Percentiles rank a stretch among this genome's conserved stretches.
phyloP scores from a whole-genome alignment of 1,139 yeast genomes.

The Pichia kudriavzevii region DNA sequence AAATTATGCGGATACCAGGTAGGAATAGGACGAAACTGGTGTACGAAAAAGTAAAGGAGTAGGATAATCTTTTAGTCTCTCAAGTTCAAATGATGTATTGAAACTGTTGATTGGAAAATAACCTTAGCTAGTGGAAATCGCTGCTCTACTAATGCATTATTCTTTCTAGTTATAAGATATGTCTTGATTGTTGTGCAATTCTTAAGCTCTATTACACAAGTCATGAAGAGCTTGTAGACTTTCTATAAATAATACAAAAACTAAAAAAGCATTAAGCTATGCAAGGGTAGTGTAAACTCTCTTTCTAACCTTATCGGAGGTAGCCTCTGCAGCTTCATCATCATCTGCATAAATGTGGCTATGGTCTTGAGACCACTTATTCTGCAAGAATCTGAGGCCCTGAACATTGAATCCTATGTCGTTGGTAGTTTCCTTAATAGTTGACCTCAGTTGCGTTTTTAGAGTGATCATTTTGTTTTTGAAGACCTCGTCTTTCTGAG shows the following conservation, averaged over 20 bases:
- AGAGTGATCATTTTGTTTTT: constrained; percentile 54
- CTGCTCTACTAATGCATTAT: too few species aligned
- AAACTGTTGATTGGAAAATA: too few species aligned
- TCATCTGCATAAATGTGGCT: constrained; percentile 69
- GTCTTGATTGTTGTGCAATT: too few species aligned
- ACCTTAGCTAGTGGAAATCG: too few species aligned
- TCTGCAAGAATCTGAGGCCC: constrained; percentile 66
- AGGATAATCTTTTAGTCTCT: too few species aligned
- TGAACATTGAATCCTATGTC: constrained; percentile 83
- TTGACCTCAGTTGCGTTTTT: constrained; percentile 46
- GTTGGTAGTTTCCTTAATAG: constrained; percentile 44
- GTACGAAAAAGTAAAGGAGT: constrained; percentile 29
- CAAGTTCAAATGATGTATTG: too few species aligned
- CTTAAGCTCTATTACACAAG: too few species aligned
- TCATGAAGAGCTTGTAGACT: too few species aligned
- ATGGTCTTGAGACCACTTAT: constrained; percentile 76
- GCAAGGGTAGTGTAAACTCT: constrained; percentile 46
- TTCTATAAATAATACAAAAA: too few species aligned
- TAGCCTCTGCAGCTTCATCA: constrained; percentile 31
- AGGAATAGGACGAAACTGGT: constrained; percentile 57
- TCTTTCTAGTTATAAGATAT: too few species aligned
- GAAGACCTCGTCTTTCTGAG: constrained; percentile 56
- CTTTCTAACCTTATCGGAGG: constrained; percentile 49
- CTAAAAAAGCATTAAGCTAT: constrained; percentile 17
- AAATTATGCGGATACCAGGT: constrained; percentile 66